Conservation (phyloP, 345 rosid genomes). For the Luvunga scandens region DNA sequence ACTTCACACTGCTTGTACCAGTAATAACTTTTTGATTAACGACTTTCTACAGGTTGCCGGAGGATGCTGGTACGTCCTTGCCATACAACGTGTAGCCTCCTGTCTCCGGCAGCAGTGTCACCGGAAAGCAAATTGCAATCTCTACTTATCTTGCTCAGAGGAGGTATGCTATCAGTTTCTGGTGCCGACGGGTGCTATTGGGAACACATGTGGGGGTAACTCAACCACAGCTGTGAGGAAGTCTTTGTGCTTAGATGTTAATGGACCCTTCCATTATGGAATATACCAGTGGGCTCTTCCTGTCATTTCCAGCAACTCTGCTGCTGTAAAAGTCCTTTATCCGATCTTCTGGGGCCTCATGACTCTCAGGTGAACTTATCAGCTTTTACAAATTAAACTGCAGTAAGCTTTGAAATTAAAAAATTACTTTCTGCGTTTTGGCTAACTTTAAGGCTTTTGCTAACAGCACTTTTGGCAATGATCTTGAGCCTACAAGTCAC, state of each 20-base stretch:
- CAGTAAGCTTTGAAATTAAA: neutral
- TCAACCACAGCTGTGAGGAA: constrained; percentile 21
- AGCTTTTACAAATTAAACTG: neutral
- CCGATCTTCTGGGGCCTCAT: constrained; percentile 71
- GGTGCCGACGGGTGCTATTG: constrained; percentile 21
- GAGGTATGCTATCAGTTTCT: constrained; percentile 43
- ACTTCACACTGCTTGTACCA: neutral
- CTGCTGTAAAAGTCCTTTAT: constrained; percentile 50
- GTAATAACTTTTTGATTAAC: neutral
- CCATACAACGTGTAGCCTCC: constrained; percentile 39
- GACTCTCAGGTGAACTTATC: constrained; percentile 45
- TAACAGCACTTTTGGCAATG: constrained; percentile 57
- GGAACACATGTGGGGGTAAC: constrained; percentile 28
- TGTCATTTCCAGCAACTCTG: constrained; percentile 49
- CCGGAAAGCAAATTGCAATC: constrained; percentile 27
- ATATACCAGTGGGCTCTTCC: constrained; percentile 55
- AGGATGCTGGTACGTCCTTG: constrained; percentile 68
- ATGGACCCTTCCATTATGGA: constrained; percentile 49
- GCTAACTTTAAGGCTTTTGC: neutral
- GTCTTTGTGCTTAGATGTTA: constrained; percentile 43
- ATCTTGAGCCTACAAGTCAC: constrained; percentile 56
- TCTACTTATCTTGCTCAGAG: constrained; percentile 39
- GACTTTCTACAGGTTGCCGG: constrained; percentile 45
- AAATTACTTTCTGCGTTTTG: neutral
- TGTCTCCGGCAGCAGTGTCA: constrained; percentile 47